These are phyloP conservation scores for Neobulgaria alba DNA, from an alignment of 2,329 filamentous ascomycete species.

Conservation along the genomic window DNA sequence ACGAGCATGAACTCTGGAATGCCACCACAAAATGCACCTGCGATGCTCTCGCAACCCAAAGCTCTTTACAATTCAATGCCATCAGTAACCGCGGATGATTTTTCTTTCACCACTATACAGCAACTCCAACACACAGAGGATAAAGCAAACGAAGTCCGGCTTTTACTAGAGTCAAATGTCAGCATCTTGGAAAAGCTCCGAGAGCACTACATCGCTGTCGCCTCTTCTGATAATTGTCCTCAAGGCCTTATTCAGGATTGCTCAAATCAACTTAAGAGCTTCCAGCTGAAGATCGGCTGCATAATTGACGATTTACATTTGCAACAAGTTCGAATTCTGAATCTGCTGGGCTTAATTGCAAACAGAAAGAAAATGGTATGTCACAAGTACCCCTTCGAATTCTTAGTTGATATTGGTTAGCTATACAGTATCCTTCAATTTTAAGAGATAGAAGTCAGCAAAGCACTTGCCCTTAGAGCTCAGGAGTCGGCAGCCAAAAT, in stretches of 20 bases:
- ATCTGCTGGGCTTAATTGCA: conserved; percentile 16
- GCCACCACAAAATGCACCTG: neutral
- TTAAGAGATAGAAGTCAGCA: conserved; percentile 27
- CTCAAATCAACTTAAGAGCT: conserved; percentile 8
- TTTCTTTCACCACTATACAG: conserved; percentile 28
- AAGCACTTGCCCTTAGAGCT: conserved; percentile 20
- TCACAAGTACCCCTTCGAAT: neutral
- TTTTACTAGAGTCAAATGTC: conserved; percentile 28
- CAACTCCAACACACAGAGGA: conserved; percentile 30
- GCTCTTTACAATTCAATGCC: neutral
- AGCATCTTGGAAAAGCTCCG: conserved; percentile 25
- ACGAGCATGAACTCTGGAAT: neutral
- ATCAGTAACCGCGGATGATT: conserved; percentile 10
- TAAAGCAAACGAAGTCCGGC: conserved; percentile 29
- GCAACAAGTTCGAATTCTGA: conserved; percentile 20
- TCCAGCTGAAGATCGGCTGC: conserved; percentile 15
- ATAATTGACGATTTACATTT: conserved; percentile 20
- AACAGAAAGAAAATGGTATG: conserved; percentile 17
- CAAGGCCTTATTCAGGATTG: conserved; percentile 4
- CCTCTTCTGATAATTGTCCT: conserved; percentile 6
- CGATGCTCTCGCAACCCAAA: neutral
- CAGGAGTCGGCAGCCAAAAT: conserved; percentile 17
- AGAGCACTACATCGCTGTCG: conserved; percentile 14
- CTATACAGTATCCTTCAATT: conserved; percentile 31
- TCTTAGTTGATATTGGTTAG: conserved; percentile 5